Percentiles rank a stretch among this genome's conserved stretches.
Conservation (phyloP, 345 rosid genomes). For the Eucalyptus pauciflora region DNA sequence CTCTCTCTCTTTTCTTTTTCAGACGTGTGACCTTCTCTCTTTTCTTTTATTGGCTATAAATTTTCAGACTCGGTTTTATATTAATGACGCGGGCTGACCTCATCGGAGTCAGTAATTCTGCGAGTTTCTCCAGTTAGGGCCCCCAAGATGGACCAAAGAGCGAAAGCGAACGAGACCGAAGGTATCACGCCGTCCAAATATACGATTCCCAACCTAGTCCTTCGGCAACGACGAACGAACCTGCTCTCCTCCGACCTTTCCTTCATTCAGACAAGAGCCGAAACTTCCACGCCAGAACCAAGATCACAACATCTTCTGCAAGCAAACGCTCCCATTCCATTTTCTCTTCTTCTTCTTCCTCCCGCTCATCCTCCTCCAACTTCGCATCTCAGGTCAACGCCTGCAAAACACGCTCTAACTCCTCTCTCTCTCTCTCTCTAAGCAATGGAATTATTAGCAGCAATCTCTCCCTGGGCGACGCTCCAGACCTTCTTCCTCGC, state of each 20-base stretch:
- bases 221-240: neutral
- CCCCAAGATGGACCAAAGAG: neutral
- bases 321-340: neutral
- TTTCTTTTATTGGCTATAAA: no score
- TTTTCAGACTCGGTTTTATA: neutral
- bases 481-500: slow-evolving; percentile 24
- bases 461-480: neutral
- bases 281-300: neutral
- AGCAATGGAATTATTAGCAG: slow-evolving; percentile 1
- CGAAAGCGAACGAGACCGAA: neutral
- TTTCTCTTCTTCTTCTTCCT: neutral
- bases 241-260: neutral
- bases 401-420: neutral
- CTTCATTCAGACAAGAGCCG: neutral
- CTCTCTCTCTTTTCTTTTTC: neutral
- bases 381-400: neutral
- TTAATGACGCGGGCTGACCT: neutral
- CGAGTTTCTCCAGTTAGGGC: neutral
- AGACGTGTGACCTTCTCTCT: no score
- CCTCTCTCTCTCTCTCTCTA: neutral
- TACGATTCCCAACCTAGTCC: neutral
- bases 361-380: neutral
- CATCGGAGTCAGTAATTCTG: neutral
- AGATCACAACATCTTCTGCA: neutral
- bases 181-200: neutral